Evolutionary conservation across 345 rosid species (phyloP).

Genomic region (Clarkia xantiana): DNA sequence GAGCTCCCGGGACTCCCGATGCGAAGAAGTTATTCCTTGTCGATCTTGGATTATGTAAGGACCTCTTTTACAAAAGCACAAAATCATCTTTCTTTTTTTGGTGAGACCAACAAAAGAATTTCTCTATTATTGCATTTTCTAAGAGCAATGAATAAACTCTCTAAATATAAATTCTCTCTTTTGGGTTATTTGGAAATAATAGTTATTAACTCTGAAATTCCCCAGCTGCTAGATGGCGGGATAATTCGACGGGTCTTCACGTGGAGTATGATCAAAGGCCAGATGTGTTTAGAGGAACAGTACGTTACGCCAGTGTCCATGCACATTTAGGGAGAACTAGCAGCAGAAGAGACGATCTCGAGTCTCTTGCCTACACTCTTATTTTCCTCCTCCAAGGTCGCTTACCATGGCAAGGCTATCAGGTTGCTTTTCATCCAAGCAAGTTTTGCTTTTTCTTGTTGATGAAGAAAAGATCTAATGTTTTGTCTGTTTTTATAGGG

Average conservation of each 20-base stretch:
- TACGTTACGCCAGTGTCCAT: slow-evolving; percentile 5
- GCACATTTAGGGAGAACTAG: slow-evolving; percentile 9
- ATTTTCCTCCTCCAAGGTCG: slow-evolving; percentile 6
- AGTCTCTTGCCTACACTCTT: slow-evolving; percentile 4
- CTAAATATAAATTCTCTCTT: too few relatives aligned
- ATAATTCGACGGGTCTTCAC: slow-evolving; percentile 2
- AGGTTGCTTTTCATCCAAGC: slow-evolving; percentile 1
- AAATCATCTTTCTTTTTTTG: too few relatives aligned
- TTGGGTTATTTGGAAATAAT: too few relatives aligned
- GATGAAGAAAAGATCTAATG: too few relatives aligned
- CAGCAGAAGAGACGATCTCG: slow-evolving; percentile 11
- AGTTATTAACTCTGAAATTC: neutral
- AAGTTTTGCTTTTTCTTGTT: neutral
- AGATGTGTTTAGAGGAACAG: slow-evolving; percentile 6
- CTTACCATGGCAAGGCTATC: slow-evolving; percentile 8
- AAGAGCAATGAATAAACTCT: too few relatives aligned
- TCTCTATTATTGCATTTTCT: too few relatives aligned
- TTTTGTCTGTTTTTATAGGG: neutral
- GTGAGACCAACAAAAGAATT: too few relatives aligned
- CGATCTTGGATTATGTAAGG: slow-evolving; percentile 9
- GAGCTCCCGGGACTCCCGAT: slow-evolving; percentile 5
- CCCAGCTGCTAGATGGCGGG: slow-evolving; percentile 7
- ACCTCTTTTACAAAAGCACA: neutral
- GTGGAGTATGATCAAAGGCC: slow-evolving; percentile 6
- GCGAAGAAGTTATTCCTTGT: slow-evolving; percentile 5